These are phyloP conservation scores for Talaromyces sp. DNA, from an alignment of 2,329 filamentous ascomycete genomes.

Conservation along the genomic window DNA sequence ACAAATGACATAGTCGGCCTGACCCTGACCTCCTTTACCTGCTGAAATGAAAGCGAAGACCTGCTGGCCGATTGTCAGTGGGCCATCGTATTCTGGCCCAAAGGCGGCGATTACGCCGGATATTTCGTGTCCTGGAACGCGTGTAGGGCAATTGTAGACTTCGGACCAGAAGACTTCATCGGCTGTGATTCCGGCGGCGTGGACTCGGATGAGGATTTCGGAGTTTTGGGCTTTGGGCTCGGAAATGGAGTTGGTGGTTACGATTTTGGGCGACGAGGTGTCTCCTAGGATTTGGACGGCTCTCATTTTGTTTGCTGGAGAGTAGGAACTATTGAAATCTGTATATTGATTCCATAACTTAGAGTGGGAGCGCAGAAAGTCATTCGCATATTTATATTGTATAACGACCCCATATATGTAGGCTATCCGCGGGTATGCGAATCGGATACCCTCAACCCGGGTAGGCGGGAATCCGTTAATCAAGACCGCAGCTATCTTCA, in stretches of 20 bases:
- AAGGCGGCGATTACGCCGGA: background rate
- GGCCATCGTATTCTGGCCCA: background rate
- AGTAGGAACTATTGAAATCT: background rate
- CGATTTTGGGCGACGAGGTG: background rate
- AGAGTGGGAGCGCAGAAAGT: background rate
- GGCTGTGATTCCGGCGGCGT: conserved; percentile 10
- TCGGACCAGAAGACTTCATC: conserved; percentile 13
- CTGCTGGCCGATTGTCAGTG: background rate
- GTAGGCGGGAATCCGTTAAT: background rate
- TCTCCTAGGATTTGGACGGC: conserved; percentile 11
- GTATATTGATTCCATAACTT: background rate
- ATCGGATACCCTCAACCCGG: background rate
- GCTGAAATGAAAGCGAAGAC: background rate
- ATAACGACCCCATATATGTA: background rate
- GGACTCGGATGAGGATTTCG: conserved; percentile 11
- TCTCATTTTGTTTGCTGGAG: background rate
- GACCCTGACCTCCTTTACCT: background rate
- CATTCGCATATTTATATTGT: background rate
- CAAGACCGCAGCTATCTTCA: background rate
- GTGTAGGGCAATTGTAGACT: background rate
- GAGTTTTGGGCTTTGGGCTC: background rate
- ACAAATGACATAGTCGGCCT: conserved; percentile 1
- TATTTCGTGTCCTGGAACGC: conserved; percentile 8
- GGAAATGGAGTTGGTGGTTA: background rate
- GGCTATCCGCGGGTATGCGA: background rate